A percentile compares a stretch with the other conserved stretches of the same genome.
These are phyloP conservation scores for Pogostemon cablin DNA, from an alignment of 257 asterid genomes.

Conservation along the genomic window DNA sequence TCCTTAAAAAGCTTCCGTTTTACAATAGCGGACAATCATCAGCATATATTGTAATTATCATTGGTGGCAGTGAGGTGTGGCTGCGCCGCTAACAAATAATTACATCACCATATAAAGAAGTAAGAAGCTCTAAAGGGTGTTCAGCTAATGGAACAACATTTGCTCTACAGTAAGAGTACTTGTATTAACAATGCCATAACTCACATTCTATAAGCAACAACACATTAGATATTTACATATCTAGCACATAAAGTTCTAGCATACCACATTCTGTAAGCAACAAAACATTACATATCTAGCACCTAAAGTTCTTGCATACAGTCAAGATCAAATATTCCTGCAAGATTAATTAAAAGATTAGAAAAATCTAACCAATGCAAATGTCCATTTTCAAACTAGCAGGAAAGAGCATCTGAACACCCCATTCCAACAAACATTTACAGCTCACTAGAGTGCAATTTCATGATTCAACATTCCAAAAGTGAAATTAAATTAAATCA, in stretches of 20 bases:
- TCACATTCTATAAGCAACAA: not conserved
- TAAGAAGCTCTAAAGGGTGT: not conserved
- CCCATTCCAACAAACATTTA: not conserved
- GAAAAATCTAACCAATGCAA: conserved; percentile 10
- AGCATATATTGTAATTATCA: too few species aligned
- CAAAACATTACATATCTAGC: conserved; percentile 8
- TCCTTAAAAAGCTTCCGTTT: too few species aligned
- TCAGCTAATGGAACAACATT: not conserved
- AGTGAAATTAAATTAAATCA: not conserved
- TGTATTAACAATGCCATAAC: not conserved
- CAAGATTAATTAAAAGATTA: not conserved
- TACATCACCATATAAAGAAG: not conserved
- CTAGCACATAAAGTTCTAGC: not conserved
- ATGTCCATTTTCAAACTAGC: conserved; percentile 1
- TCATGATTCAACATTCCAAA: conserved; percentile 2
- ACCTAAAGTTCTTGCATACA: not conserved
- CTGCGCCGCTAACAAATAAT: not conserved
- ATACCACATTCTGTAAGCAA: conserved; percentile 3
- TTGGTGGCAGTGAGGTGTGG: too few species aligned
- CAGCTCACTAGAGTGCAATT: not conserved
- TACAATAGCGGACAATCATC: too few species aligned
- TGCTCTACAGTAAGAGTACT: not conserved
- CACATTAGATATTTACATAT: not conserved
- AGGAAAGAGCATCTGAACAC: not conserved
- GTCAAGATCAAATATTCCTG: not conserved